A percentile compares a stretch with the other conserved stretches of the same genome.
These are phyloP conservation scores for Tremella mesenterica DNA, from an alignment of 768 basidiomycete species.

Conservation along the genomic window DNA sequence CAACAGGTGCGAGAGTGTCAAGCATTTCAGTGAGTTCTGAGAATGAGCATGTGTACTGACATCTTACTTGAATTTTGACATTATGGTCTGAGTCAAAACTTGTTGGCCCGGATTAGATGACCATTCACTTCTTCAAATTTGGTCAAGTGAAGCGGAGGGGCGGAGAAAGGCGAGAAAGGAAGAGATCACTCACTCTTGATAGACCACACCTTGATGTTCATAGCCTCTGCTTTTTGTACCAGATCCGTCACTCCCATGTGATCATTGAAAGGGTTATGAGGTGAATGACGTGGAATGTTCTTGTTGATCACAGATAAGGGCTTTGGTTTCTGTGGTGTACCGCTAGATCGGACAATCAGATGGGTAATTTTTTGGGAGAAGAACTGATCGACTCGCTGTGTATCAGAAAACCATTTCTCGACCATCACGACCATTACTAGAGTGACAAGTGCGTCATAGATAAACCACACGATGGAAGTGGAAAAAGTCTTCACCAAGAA, in stretches of 20 bases:
- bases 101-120: too few relatives aligned
- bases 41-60: too few relatives aligned
- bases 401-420: too few relatives aligned
- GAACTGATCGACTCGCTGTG: slow-evolving; percentile 73
- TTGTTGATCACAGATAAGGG: slow-evolving; percentile 2
- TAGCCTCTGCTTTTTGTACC: slow-evolving; percentile 25
- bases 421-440: too few relatives aligned
- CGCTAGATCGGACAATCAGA: slow-evolving; percentile 48
- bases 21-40: slow-evolving; percentile 46
- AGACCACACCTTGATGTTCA: slow-evolving; percentile 77
- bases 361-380: slow-evolving; percentile 82
- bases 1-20: slow-evolving; percentile 19
- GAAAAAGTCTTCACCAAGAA: too few relatives aligned
- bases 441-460: too few relatives aligned
- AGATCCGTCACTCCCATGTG: slow-evolving; percentile 30
- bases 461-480: too few relatives aligned
- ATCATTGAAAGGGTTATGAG: slow-evolving; percentile 28
- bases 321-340: slow-evolving; percentile 22
- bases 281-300: slow-evolving; percentile 8
- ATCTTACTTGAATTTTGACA: too few relatives aligned
- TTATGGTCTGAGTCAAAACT: too few relatives aligned
- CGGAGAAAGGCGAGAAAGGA: too few relatives aligned
- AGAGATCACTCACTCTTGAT: slow-evolving; percentile 47
- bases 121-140: too few relatives aligned
- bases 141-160: too few relatives aligned